These are phyloP conservation scores for Taphrina populina DNA, from an alignment of 1,139 yeast genomes.

Conservation along the genomic window DNA sequence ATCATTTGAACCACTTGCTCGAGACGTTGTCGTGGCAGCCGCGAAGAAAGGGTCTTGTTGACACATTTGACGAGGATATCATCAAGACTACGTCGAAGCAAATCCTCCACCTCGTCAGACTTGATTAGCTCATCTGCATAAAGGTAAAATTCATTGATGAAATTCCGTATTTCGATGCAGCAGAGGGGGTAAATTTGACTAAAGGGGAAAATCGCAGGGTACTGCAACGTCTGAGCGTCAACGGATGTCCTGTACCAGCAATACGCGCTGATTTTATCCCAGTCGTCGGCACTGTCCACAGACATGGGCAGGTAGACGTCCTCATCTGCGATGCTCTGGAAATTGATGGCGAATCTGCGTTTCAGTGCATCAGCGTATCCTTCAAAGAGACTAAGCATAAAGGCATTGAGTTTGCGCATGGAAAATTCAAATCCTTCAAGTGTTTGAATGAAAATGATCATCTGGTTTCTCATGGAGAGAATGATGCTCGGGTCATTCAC, in stretches of 20 bases:
- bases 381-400: conserved; percentile 60
- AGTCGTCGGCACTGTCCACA: conserved; percentile 60
- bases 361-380: conserved; percentile 60
- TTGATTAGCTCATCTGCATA: conserved; percentile 61
- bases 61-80: conserved; percentile 67
- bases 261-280: conserved; percentile 60
- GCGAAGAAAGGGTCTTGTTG: conserved; percentile 62
- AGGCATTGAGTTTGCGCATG: conserved; percentile 60
- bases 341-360: conserved; percentile 60
- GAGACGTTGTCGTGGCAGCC: conserved; percentile 69
- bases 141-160: conserved; percentile 59
- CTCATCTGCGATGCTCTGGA: conserved; percentile 61
- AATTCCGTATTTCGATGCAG: conserved; percentile 69
- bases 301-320: conserved; percentile 89
- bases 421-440: conserved; percentile 66
- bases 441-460: conserved; percentile 74
- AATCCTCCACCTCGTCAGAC: conserved; percentile 49
- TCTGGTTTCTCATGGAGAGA: conserved; percentile 54
- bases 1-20: conserved; percentile 89
- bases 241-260: conserved; percentile 66
- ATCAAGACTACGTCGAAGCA: conserved; percentile 57
- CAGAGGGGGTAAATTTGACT: conserved; percentile 84
- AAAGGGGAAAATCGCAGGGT: conserved; percentile 82
- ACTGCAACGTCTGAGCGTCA: conserved; percentile 51
- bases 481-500: conserved; percentile 47